Conservation (phyloP, 2,329 filamentous ascomycete genomes). For the Penicillium nordicum region DNA sequence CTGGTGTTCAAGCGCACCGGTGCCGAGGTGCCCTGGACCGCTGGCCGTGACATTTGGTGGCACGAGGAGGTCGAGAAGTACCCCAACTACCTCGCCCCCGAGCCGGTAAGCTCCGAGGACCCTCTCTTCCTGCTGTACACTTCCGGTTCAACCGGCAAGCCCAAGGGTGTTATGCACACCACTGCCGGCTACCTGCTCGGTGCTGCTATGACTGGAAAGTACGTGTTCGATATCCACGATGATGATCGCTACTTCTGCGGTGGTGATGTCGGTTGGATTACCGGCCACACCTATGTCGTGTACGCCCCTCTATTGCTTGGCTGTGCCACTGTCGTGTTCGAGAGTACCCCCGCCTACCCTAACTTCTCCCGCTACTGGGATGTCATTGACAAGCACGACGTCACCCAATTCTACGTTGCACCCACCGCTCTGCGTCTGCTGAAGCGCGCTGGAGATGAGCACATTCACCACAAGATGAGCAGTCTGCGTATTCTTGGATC, state of each 20-base stretch:
- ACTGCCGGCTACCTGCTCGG: slow-evolving; percentile 94
- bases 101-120: slow-evolving; percentile 88
- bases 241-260: slow-evolving; percentile 95
- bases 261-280: slow-evolving; percentile 98
- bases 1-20: slow-evolving; percentile 95
- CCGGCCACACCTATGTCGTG: slow-evolving; percentile 96
- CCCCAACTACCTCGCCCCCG: slow-evolving; percentile 85
- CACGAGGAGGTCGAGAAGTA: slow-evolving; percentile 98
- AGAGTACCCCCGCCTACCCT: slow-evolving; percentile 95
- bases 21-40: slow-evolving; percentile 84
- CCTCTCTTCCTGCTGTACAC: slow-evolving; percentile 97
- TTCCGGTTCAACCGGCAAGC: slow-evolving; percentile 95
- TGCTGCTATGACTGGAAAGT: slow-evolving; percentile 90
- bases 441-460: slow-evolving; percentile 92
- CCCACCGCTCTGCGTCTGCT: slow-evolving; percentile 88
- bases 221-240: slow-evolving; percentile 97
- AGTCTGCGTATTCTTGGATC: slow-evolving; percentile 86
- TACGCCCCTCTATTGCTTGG: slow-evolving; percentile 92
- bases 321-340: slow-evolving; percentile 92
- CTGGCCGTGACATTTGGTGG: slow-evolving; percentile 93
- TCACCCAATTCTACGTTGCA: slow-evolving; percentile 98
- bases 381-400: slow-evolving; percentile 88
- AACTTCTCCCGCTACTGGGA: slow-evolving; percentile 99
- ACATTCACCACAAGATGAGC: slow-evolving; percentile 86
- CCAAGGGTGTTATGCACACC: slow-evolving; percentile 98